A percentile compares a stretch with the other conserved stretches of the same genome.
These are phyloP conservation scores for Pichia nanzhaoensis DNA, from an alignment of 805 yeast species.

Conservation along the genomic window DNA sequence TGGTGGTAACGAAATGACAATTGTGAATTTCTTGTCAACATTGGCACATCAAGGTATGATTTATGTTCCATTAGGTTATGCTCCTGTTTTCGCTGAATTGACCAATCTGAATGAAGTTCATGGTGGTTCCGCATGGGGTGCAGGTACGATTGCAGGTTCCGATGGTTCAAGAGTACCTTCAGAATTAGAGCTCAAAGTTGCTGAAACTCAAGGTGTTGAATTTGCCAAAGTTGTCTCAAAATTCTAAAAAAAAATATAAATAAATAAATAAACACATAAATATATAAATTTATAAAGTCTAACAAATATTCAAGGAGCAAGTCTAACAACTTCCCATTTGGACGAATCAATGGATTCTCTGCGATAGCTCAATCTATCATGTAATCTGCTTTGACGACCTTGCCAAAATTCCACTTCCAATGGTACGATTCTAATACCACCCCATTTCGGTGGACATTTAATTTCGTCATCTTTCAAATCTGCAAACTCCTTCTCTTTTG, in stretches of 20 bases:
- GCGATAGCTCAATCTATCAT: constrained; percentile 75
- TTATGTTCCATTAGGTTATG: constrained; percentile 74
- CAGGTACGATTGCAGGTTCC: constrained; percentile 70
- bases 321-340: constrained; percentile 59
- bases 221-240: constrained; percentile 44
- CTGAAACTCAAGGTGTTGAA: constrained; percentile 58
- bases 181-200: constrained; percentile 56
- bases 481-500: constrained; percentile 51
- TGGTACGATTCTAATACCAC: constrained; percentile 85
- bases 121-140: constrained; percentile 85
- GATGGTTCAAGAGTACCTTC: constrained; percentile 71
- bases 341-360: constrained; percentile 42
- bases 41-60: constrained; percentile 77
- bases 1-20: constrained; percentile 78
- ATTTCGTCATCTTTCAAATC: constrained; percentile 49
- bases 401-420: constrained; percentile 96
- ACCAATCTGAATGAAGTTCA: constrained; percentile 56
- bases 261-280: neutral
- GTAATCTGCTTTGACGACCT: constrained; percentile 84
- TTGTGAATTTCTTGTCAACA: constrained; percentile 54
- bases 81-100: constrained; percentile 46
- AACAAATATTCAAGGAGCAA: constrained; percentile 48
- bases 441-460: constrained; percentile 95
- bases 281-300: neutral
- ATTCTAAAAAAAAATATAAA: constrained; percentile 8